Evolutionary conservation across 177 flowering plant species (phyloP).

Genomic region (Vitis hybrid): DNA sequence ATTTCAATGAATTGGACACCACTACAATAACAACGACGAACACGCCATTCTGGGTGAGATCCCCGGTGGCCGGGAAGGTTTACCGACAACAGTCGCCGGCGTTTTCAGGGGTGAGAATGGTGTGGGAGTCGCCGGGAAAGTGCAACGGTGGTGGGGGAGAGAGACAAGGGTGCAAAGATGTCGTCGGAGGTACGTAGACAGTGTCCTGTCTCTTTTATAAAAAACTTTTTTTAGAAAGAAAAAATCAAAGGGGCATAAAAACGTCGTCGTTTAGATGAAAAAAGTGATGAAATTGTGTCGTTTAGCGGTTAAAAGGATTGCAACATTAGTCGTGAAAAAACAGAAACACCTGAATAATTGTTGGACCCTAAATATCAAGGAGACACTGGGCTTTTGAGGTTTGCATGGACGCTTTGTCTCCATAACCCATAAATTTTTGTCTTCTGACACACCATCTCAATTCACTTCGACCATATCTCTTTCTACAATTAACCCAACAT

Average conservation of each 20-base stretch:
- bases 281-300: too few relatives aligned
- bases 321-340: too few relatives aligned
- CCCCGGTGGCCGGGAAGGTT: constrained; percentile 41
- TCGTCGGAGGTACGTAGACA: constrained; percentile 35
- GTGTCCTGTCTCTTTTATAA: not conserved
- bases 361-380: not conserved
- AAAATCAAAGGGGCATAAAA: too few relatives aligned
- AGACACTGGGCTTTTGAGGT: not conserved
- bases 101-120: constrained; percentile 30
- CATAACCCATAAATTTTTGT: not conserved
- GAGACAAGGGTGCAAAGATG: constrained; percentile 29
- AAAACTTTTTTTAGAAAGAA: not conserved
- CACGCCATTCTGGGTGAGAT: constrained; percentile 43
- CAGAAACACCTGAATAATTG: too few relatives aligned
- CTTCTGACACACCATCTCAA: not conserved
- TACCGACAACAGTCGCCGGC: constrained; percentile 43
- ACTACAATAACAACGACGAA: constrained; percentile 27
- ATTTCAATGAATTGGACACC: constrained; percentile 53
- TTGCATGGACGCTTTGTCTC: constrained; percentile 4
- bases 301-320: too few relatives aligned
- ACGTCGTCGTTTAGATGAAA: too few relatives aligned
- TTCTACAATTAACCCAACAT: too few relatives aligned
- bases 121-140: constrained; percentile 46
- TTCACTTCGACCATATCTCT: too few relatives aligned
- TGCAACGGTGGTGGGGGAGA: constrained; percentile 26